Evolutionary conservation across 2,329 filamentous ascomycete genomes (phyloP).

Genomic region (Orbilia ellipsospora): DNA sequence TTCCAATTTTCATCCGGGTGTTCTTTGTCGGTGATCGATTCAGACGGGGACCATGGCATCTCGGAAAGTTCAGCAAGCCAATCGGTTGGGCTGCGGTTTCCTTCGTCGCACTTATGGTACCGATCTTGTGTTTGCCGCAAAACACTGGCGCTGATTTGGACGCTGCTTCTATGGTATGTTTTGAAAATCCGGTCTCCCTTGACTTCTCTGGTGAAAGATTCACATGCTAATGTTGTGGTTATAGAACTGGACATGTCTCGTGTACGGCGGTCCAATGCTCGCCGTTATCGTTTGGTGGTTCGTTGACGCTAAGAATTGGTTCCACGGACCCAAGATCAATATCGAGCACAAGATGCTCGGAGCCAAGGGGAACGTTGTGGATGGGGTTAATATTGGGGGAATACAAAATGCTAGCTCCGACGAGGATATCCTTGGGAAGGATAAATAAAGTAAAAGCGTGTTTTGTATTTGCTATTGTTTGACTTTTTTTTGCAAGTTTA

Average conservation of each 20-base stretch:
- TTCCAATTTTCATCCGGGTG: slow-evolving; percentile 70
- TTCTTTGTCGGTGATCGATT: slow-evolving; percentile 73
- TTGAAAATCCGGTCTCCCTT: not conserved
- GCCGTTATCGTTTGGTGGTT: slow-evolving; percentile 72
- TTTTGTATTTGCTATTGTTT: slow-evolving; percentile 12
- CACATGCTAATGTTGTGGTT: not conserved
- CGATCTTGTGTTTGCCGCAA: slow-evolving; percentile 74
- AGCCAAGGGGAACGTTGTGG: slow-evolving; percentile 62
- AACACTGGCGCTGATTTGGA: slow-evolving; percentile 64
- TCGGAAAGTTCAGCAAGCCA: slow-evolving; percentile 70
- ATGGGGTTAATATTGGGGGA: slow-evolving; percentile 58
- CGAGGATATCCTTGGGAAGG: slow-evolving; percentile 35
- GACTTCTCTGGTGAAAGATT: not conserved
- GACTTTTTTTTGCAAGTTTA: not conserved
- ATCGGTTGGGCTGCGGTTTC: slow-evolving; percentile 69
- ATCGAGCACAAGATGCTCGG: slow-evolving; percentile 69
- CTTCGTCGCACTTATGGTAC: slow-evolving; percentile 75
- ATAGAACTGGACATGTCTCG: slow-evolving; percentile 78
- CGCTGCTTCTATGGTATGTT: slow-evolving; percentile 34
- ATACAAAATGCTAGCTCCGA: slow-evolving; percentile 5
- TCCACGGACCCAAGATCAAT: slow-evolving; percentile 77
- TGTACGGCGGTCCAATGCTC: slow-evolving; percentile 74
- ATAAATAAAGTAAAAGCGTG: slow-evolving; percentile 32
- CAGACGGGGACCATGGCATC: slow-evolving; percentile 75
- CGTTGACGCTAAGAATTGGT: slow-evolving; percentile 74